Conservation (phyloP, 331 rosid species). For the Malus hybrid region DNA sequence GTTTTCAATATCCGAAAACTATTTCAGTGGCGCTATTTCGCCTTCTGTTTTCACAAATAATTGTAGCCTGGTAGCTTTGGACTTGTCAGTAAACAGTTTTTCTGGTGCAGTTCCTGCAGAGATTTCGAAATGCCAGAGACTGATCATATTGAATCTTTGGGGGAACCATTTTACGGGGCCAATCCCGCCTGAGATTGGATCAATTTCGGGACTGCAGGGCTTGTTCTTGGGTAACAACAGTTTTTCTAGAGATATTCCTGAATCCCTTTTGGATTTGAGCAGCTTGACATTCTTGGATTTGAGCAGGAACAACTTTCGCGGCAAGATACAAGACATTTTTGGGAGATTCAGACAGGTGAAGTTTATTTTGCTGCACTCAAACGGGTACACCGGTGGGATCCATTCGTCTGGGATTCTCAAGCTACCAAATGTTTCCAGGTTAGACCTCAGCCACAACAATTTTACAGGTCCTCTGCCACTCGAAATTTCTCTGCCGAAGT, state of each 20-base stretch:
- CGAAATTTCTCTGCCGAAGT: conserved; percentile 57
- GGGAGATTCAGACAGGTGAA: conserved; percentile 58
- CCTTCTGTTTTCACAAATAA: conserved; percentile 31
- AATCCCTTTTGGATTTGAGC: conserved; percentile 44
- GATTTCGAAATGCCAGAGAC: conserved; percentile 51
- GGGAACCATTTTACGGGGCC: conserved; percentile 51
- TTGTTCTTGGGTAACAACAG: conserved; percentile 69
- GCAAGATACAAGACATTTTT: conserved; percentile 57
- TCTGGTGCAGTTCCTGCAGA: conserved; percentile 44
- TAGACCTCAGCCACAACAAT: conserved; percentile 67
- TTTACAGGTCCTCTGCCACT: conserved; percentile 81
- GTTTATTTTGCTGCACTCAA: conserved; percentile 64
- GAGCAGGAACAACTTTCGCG: conserved; percentile 65
- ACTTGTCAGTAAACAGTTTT: conserved; percentile 61
- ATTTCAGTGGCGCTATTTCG: conserved; percentile 36
- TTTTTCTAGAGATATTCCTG: conserved; percentile 59
- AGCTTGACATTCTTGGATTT: conserved; percentile 74
- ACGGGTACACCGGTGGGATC: conserved; percentile 59
- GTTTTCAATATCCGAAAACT: conserved; percentile 68
- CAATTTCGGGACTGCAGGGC: conserved; percentile 37
- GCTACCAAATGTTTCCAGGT: conserved; percentile 42
- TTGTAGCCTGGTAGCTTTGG: conserved; percentile 54
- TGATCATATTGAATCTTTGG: conserved; percentile 45
- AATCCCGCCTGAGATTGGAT: conserved; percentile 66
- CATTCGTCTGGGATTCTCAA: conserved; percentile 59